phyloP scores from a whole-genome alignment of 306 rosid species.

The Trifolium repens region DNA sequence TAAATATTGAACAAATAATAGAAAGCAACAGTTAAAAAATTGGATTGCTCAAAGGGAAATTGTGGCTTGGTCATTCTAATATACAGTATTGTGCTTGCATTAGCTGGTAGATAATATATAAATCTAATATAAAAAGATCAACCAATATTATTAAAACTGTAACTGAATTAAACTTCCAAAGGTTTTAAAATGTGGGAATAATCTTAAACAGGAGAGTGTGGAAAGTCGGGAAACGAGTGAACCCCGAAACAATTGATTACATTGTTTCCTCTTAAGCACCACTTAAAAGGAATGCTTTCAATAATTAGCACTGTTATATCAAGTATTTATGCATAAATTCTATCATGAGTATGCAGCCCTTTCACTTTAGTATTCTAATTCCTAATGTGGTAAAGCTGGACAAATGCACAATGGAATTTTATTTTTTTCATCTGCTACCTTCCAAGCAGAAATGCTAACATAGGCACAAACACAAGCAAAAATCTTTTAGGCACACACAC shows the following conservation, averaged over 20 bases:
- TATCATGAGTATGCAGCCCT: background rate
- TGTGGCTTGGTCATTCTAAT: background rate
- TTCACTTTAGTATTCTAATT: conserved; percentile 8
- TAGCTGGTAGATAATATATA: background rate
- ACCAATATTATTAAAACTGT: background rate
- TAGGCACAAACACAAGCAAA: too few relatives aligned
- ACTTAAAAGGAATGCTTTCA: background rate
- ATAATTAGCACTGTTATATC: background rate
- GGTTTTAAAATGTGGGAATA: background rate
- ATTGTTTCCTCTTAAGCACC: background rate
- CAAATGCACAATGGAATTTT: background rate
- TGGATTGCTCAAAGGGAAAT: background rate
- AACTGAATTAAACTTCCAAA: background rate
- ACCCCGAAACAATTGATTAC: background rate
- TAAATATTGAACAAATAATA: background rate
- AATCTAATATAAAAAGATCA: background rate
- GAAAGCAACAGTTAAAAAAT: background rate
- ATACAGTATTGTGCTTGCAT: background rate
- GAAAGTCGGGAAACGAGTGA: background rate
- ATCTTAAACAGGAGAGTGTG: conserved; percentile 3
- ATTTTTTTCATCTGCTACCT: too few relatives aligned
- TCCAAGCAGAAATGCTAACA: too few relatives aligned
- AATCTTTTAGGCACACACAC: too few relatives aligned
- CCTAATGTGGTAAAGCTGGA: conserved; percentile 28
- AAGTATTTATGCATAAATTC: background rate